Conservation (phyloP, 164 flowering plant species). For the Paratinospora sagittata region DNA sequence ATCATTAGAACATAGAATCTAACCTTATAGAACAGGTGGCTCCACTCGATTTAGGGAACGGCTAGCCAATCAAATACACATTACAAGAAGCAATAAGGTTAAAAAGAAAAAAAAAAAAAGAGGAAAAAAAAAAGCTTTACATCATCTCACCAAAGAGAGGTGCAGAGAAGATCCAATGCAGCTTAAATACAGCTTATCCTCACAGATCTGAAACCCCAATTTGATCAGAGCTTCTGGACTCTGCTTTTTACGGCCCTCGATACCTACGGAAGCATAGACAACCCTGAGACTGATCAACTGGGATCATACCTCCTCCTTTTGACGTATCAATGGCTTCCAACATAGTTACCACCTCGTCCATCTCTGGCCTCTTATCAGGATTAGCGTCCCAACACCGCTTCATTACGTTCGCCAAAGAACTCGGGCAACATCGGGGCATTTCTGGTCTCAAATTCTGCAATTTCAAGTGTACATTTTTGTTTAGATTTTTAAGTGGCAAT, state of each 20-base stretch:
- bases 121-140: constrained; percentile 17
- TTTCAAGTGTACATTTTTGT: constrained; percentile 7
- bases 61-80: constrained; percentile 15
- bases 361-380: constrained; percentile 90
- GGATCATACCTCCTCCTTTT: constrained; percentile 94
- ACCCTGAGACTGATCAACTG: constrained; percentile 61
- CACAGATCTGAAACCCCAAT: constrained; percentile 7
- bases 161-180: constrained; percentile 12
- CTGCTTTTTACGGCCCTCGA: constrained; percentile 62
- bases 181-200: constrained; percentile 10
- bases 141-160: constrained; percentile 11
- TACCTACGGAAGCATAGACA: constrained; percentile 71
- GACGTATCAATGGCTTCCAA: constrained; percentile 83
- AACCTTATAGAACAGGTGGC: constrained; percentile 10
- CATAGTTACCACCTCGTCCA: constrained; percentile 90
- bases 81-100: not conserved
- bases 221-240: constrained; percentile 1
- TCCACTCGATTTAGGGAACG: constrained; percentile 3
- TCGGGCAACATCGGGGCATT: constrained; percentile 92
- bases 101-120: not conserved
- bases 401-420: constrained; percentile 78
- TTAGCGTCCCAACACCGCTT: constrained; percentile 93
- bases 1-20: constrained; percentile 17
- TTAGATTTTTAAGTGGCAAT: not conserved
- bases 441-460: constrained; percentile 90